Evolutionary conservation across 2,329 filamentous ascomycete genomes (phyloP).

Genomic region (Cladobotryum mycophilum): DNA sequence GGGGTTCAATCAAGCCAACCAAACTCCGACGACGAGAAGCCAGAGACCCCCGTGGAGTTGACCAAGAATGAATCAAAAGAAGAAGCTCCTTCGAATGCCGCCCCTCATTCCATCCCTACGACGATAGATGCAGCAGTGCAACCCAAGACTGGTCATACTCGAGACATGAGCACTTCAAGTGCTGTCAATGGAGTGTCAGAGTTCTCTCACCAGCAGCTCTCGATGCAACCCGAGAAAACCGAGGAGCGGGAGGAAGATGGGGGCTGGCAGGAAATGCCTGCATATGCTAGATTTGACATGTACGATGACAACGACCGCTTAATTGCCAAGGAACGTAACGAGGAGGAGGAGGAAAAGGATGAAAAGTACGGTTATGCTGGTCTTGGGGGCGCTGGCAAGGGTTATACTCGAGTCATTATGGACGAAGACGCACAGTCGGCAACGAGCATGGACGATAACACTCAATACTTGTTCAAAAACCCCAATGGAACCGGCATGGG

Average conservation of each 20-base stretch:
- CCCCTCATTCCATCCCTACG: background rate
- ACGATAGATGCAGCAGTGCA: background rate
- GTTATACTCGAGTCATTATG: constrained; percentile 89
- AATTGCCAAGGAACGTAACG: constrained; percentile 73
- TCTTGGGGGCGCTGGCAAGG: constrained; percentile 84
- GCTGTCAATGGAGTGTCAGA: constrained; percentile 51
- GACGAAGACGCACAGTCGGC: constrained; percentile 92
- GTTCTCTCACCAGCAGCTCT: constrained; percentile 83
- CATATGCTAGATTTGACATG: constrained; percentile 86
- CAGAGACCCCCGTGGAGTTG: background rate
- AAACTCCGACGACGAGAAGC: constrained; percentile 1
- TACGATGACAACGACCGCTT: constrained; percentile 92
- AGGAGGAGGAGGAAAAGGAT: constrained; percentile 62
- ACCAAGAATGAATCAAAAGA: background rate
- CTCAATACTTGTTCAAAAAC: constrained; percentile 88
- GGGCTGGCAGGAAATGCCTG: constrained; percentile 90
- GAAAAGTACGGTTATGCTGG: constrained; percentile 64
- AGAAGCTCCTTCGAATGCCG: background rate
- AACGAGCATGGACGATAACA: constrained; percentile 96
- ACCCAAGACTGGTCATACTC: constrained; percentile 22
- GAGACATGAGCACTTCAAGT: constrained; percentile 35
- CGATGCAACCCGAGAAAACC: constrained; percentile 49
- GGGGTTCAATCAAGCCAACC: background rate
- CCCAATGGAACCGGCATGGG: constrained; percentile 50
- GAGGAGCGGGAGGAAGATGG: constrained; percentile 54